Base-by-base conservation (phyloP, 495 filamentous ascomycete species). In the Trichoderma erinaceum region DNA sequence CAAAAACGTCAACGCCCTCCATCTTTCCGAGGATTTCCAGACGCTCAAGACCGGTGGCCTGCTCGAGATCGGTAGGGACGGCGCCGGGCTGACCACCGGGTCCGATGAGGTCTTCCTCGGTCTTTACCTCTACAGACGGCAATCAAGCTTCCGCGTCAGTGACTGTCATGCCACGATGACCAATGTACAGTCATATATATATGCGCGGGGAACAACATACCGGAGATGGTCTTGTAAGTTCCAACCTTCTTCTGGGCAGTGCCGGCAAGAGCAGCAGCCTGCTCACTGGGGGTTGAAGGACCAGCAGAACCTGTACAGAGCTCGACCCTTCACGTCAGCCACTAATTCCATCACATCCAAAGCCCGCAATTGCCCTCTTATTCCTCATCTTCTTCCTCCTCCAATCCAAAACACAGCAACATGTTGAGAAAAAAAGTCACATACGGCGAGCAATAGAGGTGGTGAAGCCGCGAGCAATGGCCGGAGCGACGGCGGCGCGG, bases 11-110 rank as follows among this genome's bases (percentile, higher is more conserved):
- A 70, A 99, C 84, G 72, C 95, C 92, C 84, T 98, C 91, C 89
- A 97, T 97, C 87, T 99, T 99, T 79, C 95, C 95, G 80, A 98
- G 83, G 73, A 99, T 93, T 80, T 99, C 95, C 74, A 99, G 87
- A 82, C 95, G 94, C 84, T 99, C 95, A 65, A 99, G 84, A 87
- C 95, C 95, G 71, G 95, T 98, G 58, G 94, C 82, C 78, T 99
- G 95, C 74, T 97, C 91, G 76, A 93, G 76, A 79, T 99, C 95
- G 82, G 91, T 92, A 69, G 95, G 92, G 71, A 99, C 83, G 77
- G 90, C 91, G 71, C 94, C 95, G 70, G 88, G 80, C 66, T 83
- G 79, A 73, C 89, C 92, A 79, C 95, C 95, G 52, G 93, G 91
- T 69, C 87, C 83, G 68, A 96, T 44, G 65, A 99, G 90, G 81